These are phyloP conservation scores for Cladosporium velox DNA, from an alignment of 2,329 filamentous ascomycete species.

Conservation along the genomic window DNA sequence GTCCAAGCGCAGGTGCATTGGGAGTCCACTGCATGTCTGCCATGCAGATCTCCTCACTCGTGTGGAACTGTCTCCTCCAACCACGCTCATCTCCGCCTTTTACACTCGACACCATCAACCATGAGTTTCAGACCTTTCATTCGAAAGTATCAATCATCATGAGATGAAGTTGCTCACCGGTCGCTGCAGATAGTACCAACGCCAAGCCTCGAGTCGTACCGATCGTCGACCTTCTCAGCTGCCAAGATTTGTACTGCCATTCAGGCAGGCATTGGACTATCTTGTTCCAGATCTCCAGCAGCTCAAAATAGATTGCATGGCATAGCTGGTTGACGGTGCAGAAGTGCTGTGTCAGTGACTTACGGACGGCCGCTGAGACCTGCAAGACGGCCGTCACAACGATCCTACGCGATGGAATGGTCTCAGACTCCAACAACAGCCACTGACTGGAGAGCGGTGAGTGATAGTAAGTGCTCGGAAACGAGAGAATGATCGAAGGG, in stretches of 20 bases:
- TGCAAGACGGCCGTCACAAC: background rate
- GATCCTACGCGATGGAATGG: background rate
- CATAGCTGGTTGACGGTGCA: too few relatives aligned
- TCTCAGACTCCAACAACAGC: background rate
- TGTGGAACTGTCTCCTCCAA: background rate
- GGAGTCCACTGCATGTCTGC: background rate
- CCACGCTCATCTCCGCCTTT: background rate
- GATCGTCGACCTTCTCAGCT: background rate
- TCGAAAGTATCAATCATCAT: background rate
- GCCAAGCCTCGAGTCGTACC: background rate
- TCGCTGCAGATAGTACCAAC: background rate
- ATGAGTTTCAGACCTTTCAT: background rate
- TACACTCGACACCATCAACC: background rate
- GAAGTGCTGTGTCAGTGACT: background rate
- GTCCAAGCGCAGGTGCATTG: background rate
- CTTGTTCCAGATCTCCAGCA: too few relatives aligned
- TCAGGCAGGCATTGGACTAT: background rate
- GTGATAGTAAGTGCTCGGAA: too few relatives aligned
- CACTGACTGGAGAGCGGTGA: background rate
- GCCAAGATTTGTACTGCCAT: conserved; percentile 5
- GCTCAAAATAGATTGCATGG: background rate
- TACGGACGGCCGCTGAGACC: too few relatives aligned
- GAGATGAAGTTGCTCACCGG: background rate
- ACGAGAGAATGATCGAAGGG: too few relatives aligned
- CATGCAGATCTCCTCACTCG: background rate